Conservation (phyloP, 805 yeast species). For the Wickerhamomyces subpelliculosus region DNA sequence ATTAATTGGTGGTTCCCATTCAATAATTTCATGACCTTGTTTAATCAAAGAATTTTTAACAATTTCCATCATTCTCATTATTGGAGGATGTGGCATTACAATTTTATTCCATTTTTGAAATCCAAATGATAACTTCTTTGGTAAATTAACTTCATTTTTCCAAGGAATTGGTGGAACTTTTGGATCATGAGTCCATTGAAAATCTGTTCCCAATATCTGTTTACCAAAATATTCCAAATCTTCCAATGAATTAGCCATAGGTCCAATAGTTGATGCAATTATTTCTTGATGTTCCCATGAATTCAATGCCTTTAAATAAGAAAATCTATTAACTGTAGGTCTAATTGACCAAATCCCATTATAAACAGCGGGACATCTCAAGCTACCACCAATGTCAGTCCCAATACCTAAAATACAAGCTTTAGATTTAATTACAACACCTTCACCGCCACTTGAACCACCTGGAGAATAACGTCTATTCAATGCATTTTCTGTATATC, state of each 20-base stretch:
- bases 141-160: conserved; percentile 25
- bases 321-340: conserved; percentile 41
- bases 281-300: conserved; percentile 41
- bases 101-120: conserved; percentile 35
- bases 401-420: conserved; percentile 51
- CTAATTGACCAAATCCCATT: conserved; percentile 35
- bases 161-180: conserved; percentile 35
- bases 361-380: conserved; percentile 41
- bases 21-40: conserved; percentile 46
- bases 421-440: conserved; percentile 35
- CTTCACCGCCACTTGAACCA: conserved; percentile 52
- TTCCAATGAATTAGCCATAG: conserved; percentile 33
- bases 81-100: conserved; percentile 43
- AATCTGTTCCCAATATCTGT: conserved; percentile 23
- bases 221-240: conserved; percentile 29
- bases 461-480: conserved; percentile 39
- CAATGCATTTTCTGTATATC: conserved; percentile 40
- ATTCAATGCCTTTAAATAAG: conserved; percentile 31
- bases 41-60: conserved; percentile 24
- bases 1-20: conserved; percentile 36
- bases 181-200: conserved; percentile 38
- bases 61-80: conserved; percentile 35
- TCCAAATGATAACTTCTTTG: conserved; percentile 35
- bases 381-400: conserved; percentile 47
- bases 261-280: conserved; percentile 41